Percentiles rank a stretch among this genome's conserved stretches.
phyloP scores from a whole-genome alignment of 2,329 filamentous ascomycete species.

The Claviceps paspali region DNA sequence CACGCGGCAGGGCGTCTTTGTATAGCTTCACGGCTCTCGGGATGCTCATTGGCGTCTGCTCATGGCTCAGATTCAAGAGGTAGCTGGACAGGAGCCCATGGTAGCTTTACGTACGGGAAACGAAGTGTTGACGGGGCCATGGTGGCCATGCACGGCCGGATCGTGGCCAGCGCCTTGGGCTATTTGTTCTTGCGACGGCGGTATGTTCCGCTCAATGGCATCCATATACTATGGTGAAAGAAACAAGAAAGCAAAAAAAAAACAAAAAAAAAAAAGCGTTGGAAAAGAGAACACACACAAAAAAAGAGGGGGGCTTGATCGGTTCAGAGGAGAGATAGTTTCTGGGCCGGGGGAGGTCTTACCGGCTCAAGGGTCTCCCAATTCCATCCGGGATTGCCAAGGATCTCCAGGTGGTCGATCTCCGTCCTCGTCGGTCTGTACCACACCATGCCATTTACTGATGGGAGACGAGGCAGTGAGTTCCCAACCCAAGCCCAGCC shows the following conservation, averaged over 20 bases:
- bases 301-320: too few relatives aligned
- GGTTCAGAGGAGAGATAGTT: too few relatives aligned
- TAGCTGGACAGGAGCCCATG: too few relatives aligned
- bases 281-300: neutral
- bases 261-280: too few relatives aligned
- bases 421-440: conserved; percentile 11
- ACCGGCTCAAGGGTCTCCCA: conserved; percentile 18
- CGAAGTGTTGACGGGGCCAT: conserved; percentile 11
- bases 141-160: conserved; percentile 16
- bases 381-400: conserved; percentile 15
- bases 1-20: conserved; percentile 9
- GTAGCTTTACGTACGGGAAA: conserved; percentile 12
- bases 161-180: conserved; percentile 9
- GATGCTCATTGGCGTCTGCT: conserved; percentile 10
- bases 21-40: conserved; percentile 10
- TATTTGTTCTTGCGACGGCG: conserved; percentile 8
- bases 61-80: neutral
- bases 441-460: conserved; percentile 14
- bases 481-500: neutral
- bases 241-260: neutral
- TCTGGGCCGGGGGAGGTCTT: neutral
- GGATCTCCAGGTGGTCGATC: conserved; percentile 9
- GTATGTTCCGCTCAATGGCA: conserved; percentile 10
- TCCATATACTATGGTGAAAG: conserved; percentile 7
- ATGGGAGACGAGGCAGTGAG: neutral